Evolutionary conservation across 257 asterid species (phyloP), one percentile per base, ranked within the genome.

Genomic region (Nicotiana attenuata): DNA sequence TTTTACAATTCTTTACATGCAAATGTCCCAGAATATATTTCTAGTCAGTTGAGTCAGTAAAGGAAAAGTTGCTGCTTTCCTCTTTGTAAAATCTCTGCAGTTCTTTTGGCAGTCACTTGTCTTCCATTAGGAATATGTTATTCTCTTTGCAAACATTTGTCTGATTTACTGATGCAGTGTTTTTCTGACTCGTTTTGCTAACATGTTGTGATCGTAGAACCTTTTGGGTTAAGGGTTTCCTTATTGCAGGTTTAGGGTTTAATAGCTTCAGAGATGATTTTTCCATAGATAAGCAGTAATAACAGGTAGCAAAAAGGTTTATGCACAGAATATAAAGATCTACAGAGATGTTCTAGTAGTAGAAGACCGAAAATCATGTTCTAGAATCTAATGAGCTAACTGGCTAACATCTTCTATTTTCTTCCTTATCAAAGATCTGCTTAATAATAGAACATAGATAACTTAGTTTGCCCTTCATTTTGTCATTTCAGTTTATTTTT

Each of bases 311-410:
- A 75, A 75, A 75, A 15, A 50, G 6, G 64, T 64, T 24, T 75
- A 24, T 75, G 26, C 26, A 75, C 64, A 50, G 64, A 75, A 75
- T 15, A 50, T 19, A 50, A 75, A 50, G 15, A 75, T 14, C 35
- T 22, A 75, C 47, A 26, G 64, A 52, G 80, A 75, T 75, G 61
- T 75, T 75, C 79, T 50, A 50, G 61, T 47, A 47, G 79, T 47
- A 73, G 35, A 50, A 28, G 63, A 26, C 41, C 47, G 17, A 55
- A 75, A 75, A 24, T 75, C 80, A 50, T 75, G 80, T 24, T 50
- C 50, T 47, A 47, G 20, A 71, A 73, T 73, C 79, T 73, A 73
- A 73, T 73, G 63, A 73, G 24, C 79, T 45, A 71, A 45, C 47
- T 71, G 60, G 60, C 38, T 73, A 50, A 47, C 17, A 15, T 53